phyloP scores from a whole-genome alignment of 768 basidiomycete species.

The Mrakia frigida region DNA sequence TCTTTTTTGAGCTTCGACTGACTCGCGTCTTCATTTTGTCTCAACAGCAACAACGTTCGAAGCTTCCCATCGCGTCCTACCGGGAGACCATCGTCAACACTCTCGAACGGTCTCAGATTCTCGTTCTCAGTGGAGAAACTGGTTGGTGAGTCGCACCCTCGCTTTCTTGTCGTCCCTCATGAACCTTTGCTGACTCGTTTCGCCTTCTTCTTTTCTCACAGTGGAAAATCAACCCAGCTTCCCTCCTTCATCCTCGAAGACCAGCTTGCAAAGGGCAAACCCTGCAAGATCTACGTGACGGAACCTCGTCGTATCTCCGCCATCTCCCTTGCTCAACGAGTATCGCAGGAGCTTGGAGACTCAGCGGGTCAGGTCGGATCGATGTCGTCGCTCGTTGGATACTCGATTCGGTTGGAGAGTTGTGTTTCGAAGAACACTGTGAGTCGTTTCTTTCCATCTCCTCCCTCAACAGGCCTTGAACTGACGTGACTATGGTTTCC shows the following conservation, averaged over 20 bases:
- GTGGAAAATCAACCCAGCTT: slow-evolving; percentile 95
- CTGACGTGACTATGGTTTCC: background rate
- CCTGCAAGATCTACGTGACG: slow-evolving; percentile 88
- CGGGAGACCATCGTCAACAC: slow-evolving; percentile 64
- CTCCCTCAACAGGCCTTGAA: background rate
- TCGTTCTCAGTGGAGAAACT: slow-evolving; percentile 81
- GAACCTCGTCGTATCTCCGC: slow-evolving; percentile 95
- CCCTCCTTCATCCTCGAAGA: slow-evolving; percentile 91
- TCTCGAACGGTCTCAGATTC: slow-evolving; percentile 68
- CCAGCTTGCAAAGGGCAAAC: slow-evolving; percentile 67
- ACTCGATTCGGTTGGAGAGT: slow-evolving; percentile 88
- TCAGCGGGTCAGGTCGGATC: slow-evolving; percentile 70
- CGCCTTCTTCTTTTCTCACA: slow-evolving; percentile 40
- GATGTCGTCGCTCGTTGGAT: slow-evolving; percentile 74
- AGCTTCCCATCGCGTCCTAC: slow-evolving; percentile 79
- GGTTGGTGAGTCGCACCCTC: slow-evolving; percentile 54
- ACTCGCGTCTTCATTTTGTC: background rate
- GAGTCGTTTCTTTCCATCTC: background rate
- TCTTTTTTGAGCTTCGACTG: background rate
- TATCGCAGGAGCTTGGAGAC: slow-evolving; percentile 89
- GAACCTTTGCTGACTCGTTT: background rate
- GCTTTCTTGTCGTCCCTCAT: slow-evolving; percentile 36
- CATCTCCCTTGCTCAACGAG: slow-evolving; percentile 89
- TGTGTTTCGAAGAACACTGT: slow-evolving; percentile 69
- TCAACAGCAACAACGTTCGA: slow-evolving; percentile 62